These are phyloP conservation scores for Schizothecium vesticola DNA, from an alignment of 495 filamentous ascomycete genomes.

Conservation along the genomic window DNA sequence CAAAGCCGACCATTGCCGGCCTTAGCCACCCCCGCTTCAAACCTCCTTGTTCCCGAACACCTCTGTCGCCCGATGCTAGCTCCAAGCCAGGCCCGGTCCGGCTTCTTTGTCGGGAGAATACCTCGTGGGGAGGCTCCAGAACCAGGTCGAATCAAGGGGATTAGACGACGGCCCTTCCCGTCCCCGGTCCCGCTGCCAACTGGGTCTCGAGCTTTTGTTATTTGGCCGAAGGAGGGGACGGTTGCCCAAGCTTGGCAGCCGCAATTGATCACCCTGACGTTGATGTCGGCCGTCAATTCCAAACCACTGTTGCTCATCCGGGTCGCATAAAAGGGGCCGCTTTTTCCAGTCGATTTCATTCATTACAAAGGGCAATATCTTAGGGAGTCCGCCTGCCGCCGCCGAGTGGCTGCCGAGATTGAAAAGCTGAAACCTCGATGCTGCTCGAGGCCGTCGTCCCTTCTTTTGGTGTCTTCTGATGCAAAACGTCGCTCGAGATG, in stretches of 20 bases:
- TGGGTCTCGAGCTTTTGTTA: background rate
- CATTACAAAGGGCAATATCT: constrained; percentile 18
- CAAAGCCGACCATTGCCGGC: constrained; percentile 37
- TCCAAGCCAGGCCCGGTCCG: background rate
- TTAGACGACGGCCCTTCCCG: background rate
- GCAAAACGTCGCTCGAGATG: constrained; percentile 1
- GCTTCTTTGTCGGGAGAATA: background rate
- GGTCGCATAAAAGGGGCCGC: background rate
- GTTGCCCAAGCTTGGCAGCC: background rate
- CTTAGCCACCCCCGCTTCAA: constrained; percentile 4
- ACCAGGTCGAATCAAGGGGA: background rate
- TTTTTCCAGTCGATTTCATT: constrained; percentile 10
- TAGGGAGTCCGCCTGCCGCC: background rate
- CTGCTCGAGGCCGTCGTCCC: background rate
- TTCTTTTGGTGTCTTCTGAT: constrained; percentile 2
- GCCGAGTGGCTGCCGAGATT: background rate
- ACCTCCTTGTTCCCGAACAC: background rate
- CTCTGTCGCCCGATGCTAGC: background rate
- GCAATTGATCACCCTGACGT: background rate
- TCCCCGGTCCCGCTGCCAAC: background rate
- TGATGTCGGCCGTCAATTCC: background rate
- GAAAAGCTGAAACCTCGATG: background rate
- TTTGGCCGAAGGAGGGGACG: no score
- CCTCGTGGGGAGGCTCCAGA: background rate
- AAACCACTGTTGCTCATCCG: background rate